These are phyloP conservation scores for Aspergillus neoniger DNA, from an alignment of 2,329 filamentous ascomycete genomes.

Conservation along the genomic window DNA sequence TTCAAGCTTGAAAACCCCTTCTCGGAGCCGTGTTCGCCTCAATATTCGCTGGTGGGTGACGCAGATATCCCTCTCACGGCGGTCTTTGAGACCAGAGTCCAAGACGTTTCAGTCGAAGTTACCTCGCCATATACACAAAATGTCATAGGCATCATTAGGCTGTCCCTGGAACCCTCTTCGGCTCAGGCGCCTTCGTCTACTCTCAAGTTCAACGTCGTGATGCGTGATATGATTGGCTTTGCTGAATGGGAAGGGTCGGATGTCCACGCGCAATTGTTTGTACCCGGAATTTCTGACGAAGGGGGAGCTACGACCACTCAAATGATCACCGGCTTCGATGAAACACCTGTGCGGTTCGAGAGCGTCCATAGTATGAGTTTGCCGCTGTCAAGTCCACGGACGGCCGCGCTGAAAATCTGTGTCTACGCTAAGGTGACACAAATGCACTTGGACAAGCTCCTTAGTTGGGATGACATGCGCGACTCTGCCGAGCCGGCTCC, in stretches of 20 bases:
- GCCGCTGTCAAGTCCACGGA: conserved; percentile 72
- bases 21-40: conserved; percentile 83
- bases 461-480: conserved; percentile 99
- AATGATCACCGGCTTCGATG: conserved; percentile 91
- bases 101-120: conserved; percentile 90
- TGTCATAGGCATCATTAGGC: conserved; percentile 83
- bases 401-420: conserved; percentile 77
- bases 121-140: conserved; percentile 90
- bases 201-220: conserved; percentile 96
- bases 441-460: conserved; percentile 94
- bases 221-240: conserved; percentile 94
- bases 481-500: conserved; percentile 64
- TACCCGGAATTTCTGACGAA: conserved; percentile 85
- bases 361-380: conserved; percentile 98
- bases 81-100: conserved; percentile 91
- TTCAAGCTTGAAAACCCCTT: conserved; percentile 93
- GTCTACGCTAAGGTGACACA: conserved; percentile 88
- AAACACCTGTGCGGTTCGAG: conserved; percentile 88
- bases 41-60: conserved; percentile 90
- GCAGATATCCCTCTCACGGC: conserved; percentile 88
- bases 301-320: conserved; percentile 92
- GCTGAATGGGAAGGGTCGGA: conserved; percentile 93
- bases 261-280: conserved; percentile 95
- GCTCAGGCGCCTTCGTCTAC: conserved; percentile 89
- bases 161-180: conserved; percentile 90